Percentiles rank a stretch among this genome's conserved stretches.
Evolutionary conservation across 2,329 filamentous ascomycete species (phyloP).

Genomic region (Cercospora sp.): DNA sequence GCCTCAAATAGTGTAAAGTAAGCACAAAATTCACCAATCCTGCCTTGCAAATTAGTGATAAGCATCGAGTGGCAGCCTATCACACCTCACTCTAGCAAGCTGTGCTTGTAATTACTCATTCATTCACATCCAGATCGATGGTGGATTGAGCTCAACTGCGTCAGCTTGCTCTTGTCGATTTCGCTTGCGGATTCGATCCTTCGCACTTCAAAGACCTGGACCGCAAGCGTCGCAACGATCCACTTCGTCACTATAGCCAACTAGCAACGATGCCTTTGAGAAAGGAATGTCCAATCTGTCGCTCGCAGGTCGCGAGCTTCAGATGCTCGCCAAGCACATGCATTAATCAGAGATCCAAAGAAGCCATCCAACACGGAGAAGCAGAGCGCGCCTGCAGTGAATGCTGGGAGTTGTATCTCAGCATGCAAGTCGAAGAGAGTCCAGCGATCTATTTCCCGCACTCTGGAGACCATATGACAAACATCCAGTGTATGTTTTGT

Average conservation of each 20-base stretch:
- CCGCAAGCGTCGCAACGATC: too few species aligned
- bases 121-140: background rate
- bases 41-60: background rate
- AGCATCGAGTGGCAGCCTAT: background rate
- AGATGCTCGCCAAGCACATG: conserved; percentile 2
- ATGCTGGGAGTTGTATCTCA: conserved; percentile 27
- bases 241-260: too few species aligned
- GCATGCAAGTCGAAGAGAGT: conserved; percentile 16
- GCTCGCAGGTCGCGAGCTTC: background rate
- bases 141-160: background rate
- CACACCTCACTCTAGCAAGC: background rate
- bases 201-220: too few species aligned
- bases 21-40: background rate
- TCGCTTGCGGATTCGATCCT: too few species aligned
- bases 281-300: conserved; percentile 16
- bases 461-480: background rate
- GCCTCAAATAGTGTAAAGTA: background rate
- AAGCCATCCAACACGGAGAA: background rate
- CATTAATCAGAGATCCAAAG: background rate
- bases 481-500: conserved; percentile 27
- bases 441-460: background rate
- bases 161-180: background rate
- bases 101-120: background rate
- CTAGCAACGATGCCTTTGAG: too few species aligned
- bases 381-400: conserved; percentile 22